Evolutionary conservation across 164 flowering plant genomes (phyloP).

Genomic region (Umbellularia californica): DNA sequence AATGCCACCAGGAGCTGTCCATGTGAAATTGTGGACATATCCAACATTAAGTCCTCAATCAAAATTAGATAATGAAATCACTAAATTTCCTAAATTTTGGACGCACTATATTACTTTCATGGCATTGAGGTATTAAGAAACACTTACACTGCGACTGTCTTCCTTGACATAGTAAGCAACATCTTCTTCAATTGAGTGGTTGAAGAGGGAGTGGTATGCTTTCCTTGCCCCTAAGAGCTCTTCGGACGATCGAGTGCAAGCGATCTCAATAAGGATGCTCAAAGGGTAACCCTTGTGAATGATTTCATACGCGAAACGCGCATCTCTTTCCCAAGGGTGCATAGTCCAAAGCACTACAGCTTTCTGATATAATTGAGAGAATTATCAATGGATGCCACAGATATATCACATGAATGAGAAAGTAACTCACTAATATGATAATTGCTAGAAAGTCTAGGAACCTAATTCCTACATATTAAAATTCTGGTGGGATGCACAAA

Average conservation of each 20-base stretch:
- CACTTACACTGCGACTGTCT: conserved; percentile 42
- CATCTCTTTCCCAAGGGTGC: conserved; percentile 94
- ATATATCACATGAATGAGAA: background rate
- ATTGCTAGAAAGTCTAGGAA: too few species aligned
- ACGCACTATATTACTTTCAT: background rate
- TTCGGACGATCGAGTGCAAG: conserved; percentile 71
- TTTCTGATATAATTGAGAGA: conserved; percentile 28
- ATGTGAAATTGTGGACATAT: background rate
- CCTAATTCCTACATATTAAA: background rate
- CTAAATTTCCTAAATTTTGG: background rate
- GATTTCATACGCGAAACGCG: conserved; percentile 58
- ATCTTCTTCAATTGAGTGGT: conserved; percentile 85
- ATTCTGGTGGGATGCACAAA: background rate
- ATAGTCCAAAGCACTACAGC: conserved; percentile 71
- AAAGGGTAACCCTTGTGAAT: conserved; percentile 31
- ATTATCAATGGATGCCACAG: background rate
- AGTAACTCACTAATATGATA: background rate
- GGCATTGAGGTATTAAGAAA: background rate
- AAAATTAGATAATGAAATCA: background rate
- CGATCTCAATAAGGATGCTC: conserved; percentile 55
- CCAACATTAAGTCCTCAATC: background rate
- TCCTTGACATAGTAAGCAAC: conserved; percentile 42
- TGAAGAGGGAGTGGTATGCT: conserved; percentile 81
- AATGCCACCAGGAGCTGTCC: conserved; percentile 41
- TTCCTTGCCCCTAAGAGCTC: conserved; percentile 69